These are phyloP conservation scores for Trypanosoma melophagium DNA, from an alignment of 208 protist genomes.

Conservation along the genomic window DNA sequence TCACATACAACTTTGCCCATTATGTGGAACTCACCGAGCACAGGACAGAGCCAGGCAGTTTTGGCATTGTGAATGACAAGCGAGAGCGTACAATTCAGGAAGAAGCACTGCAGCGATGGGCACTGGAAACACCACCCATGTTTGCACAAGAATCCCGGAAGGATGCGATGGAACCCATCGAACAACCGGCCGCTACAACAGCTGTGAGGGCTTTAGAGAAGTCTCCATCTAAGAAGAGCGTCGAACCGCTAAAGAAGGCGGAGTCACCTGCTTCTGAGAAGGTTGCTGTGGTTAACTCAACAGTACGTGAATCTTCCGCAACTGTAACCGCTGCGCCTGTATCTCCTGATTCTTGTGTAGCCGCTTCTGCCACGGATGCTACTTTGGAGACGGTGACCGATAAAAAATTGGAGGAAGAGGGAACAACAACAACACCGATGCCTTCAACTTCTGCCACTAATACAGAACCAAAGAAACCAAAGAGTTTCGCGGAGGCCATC, in stretches of 20 bases:
- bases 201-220: slow-evolving; percentile 1
- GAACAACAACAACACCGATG: too few species aligned
- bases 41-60: slow-evolving; percentile 32
- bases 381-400: too few species aligned
- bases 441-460: not conserved
- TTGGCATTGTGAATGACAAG: slow-evolving; percentile 61
- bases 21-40: slow-evolving; percentile 64
- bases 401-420: too few species aligned
- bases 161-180: slow-evolving; percentile 28
- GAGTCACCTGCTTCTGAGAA: slow-evolving; percentile 16
- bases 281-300: not conserved
- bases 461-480: slow-evolving; percentile 33
- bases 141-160: slow-evolving; percentile 30
- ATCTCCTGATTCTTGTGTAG: too few species aligned
- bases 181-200: slow-evolving; percentile 29
- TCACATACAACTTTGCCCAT: slow-evolving; percentile 53
- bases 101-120: slow-evolving; percentile 36
- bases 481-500: slow-evolving; percentile 55
- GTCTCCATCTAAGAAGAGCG: not conserved
- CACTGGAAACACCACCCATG: slow-evolving; percentile 59
- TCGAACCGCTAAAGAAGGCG: not conserved
- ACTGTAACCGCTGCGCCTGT: too few species aligned
- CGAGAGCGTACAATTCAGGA: slow-evolving; percentile 18
- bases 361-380: too few species aligned
- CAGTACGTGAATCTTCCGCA: not conserved